phyloP scores from a whole-genome alignment of 2,329 filamentous ascomycete genomes.

The Penicillium janthinellum region DNA sequence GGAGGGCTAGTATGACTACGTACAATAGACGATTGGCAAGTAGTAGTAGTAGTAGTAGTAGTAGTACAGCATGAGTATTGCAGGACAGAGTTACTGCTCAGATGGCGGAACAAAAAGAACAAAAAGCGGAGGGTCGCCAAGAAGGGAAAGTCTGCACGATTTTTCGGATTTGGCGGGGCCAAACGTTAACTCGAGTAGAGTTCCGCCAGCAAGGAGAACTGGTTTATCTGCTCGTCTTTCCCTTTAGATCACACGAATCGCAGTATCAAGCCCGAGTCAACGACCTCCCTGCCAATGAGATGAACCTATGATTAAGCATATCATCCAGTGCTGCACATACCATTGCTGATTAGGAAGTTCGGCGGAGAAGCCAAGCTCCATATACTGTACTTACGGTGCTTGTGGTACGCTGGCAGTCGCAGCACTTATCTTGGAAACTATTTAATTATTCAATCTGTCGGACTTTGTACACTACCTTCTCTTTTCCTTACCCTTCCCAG shows the following conservation, averaged over 20 bases:
- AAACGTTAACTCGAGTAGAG: background rate
- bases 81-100: no score
- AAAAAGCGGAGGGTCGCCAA: conserved; percentile 25
- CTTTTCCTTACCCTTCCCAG: conserved; percentile 10
- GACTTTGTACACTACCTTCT: no score
- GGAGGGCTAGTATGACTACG: background rate
- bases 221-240: conserved; percentile 20
- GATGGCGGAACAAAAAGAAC: background rate
- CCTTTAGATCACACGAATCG: conserved; percentile 18
- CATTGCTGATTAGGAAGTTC: conserved; percentile 23
- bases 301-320: background rate
- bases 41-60: background rate
- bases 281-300: background rate
- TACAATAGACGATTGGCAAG: no score
- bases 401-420: background rate
- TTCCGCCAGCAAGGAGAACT: background rate
- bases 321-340: background rate
- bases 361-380: conserved; percentile 12
- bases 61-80: background rate
- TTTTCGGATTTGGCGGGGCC: conserved; percentile 19
- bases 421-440: background rate
- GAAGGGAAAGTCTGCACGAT: conserved; percentile 45
- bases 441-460: background rate
- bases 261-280: background rate
- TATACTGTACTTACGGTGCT: background rate